Percentiles rank a stretch among this genome's conserved stretches.
phyloP scores from a whole-genome alignment of 2,329 filamentous ascomycete species.

The Talaromyces sp. region DNA sequence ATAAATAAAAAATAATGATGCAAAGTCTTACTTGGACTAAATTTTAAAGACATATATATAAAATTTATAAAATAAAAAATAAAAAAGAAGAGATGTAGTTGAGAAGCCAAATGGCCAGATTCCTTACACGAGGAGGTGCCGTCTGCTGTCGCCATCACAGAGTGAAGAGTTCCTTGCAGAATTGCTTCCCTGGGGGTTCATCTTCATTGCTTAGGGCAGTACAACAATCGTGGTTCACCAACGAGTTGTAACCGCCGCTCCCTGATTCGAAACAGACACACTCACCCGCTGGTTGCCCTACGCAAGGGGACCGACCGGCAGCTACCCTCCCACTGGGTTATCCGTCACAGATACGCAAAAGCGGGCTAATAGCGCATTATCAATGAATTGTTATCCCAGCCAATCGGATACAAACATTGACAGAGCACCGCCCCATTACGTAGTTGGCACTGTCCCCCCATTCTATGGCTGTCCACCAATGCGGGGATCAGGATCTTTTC shows the following conservation, averaged over 20 bases:
- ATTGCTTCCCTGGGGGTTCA: constrained; percentile 58
- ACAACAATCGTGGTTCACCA: constrained; percentile 54
- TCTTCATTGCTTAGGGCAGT: constrained; percentile 53
- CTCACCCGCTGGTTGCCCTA: constrained; percentile 36
- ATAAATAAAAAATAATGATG: not conserved
- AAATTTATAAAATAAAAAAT: constrained; percentile 18
- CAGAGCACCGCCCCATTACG: not conserved
- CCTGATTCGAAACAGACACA: constrained; percentile 56
- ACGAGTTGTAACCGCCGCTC: constrained; percentile 53
- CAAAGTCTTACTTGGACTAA: not conserved
- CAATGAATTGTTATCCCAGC: not conserved
- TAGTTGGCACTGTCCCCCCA: not conserved
- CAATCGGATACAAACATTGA: not conserved
- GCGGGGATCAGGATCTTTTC: not conserved
- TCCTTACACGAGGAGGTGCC: constrained; percentile 45
- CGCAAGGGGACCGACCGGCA: constrained; percentile 39
- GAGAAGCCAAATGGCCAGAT: constrained; percentile 35
- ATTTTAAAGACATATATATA: too few relatives aligned
- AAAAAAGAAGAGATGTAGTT: constrained; percentile 33
- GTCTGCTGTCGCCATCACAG: constrained; percentile 54
- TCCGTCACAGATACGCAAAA: constrained; percentile 38
- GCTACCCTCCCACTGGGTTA: constrained; percentile 40
- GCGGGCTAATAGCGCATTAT: not conserved
- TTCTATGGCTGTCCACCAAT: not conserved
- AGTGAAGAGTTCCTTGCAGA: constrained; percentile 56